Evolutionary conservation across 495 filamentous ascomycete species (phyloP).

Genomic region (Tuber microsphaerosporum): DNA sequence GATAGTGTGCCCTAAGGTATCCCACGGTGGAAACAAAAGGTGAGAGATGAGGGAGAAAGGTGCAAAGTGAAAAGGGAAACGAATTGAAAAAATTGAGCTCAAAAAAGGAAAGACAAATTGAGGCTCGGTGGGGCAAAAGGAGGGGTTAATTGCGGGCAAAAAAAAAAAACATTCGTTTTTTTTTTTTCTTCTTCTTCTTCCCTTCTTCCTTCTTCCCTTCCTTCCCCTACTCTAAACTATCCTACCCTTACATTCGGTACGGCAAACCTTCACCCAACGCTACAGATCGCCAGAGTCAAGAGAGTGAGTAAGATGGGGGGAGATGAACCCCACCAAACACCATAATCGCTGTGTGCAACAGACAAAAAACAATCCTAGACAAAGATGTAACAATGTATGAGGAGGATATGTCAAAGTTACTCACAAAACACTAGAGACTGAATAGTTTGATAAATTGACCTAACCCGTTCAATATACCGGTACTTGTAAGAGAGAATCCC

Average conservation of each 20-base stretch:
- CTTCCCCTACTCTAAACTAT: neutral
- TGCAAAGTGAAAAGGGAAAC: conserved; percentile 29
- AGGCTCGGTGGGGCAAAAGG: conserved; percentile 24
- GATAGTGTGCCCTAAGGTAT: conserved; percentile 31
- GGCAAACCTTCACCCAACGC: neutral
- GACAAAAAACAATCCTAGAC: conserved; percentile 13
- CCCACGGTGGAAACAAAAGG: conserved; percentile 19
- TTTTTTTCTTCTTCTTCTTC: neutral
- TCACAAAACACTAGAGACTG: neutral
- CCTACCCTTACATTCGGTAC: neutral
- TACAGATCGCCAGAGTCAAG: neutral
- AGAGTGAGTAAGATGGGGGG: conserved; percentile 2
- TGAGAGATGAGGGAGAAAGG: conserved; percentile 30
- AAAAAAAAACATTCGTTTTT: conserved; percentile 20
- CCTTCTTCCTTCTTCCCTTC: neutral
- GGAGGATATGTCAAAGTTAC: neutral
- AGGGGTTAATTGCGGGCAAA: conserved; percentile 21
- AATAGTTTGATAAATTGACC: conserved; percentile 8
- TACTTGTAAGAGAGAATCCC: neutral
- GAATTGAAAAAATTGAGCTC: conserved; percentile 11
- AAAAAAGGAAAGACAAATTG: conserved; percentile 6
- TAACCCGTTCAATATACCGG: conserved; percentile 9
- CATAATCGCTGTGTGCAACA: conserved; percentile 13
- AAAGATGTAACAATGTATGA: neutral
- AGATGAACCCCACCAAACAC: neutral